phyloP scores from a whole-genome alignment of 129 eudicot genomes.

The Deinandra increscens region DNA sequence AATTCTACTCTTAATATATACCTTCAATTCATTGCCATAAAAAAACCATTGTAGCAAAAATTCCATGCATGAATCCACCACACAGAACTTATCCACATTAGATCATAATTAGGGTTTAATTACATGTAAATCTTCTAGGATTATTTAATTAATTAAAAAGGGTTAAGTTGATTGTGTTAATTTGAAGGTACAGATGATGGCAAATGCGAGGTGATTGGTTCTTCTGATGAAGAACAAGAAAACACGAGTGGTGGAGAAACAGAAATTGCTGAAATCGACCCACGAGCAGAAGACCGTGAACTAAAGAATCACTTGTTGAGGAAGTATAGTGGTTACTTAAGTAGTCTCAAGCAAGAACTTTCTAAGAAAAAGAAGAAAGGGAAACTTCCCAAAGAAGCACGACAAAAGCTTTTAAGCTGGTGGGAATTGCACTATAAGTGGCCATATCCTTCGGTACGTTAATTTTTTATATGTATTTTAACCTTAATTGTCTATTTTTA shows the following conservation, averaged over 20 bases:
- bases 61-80: too few species aligned
- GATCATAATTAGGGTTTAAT: too few species aligned
- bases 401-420: constrained; percentile 90
- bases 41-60: too few species aligned
- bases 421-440: constrained; percentile 98
- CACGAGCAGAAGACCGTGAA: constrained; percentile 94
- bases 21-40: too few species aligned
- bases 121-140: too few species aligned
- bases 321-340: constrained; percentile 88
- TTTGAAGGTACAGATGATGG: constrained; percentile 55
- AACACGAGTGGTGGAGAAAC: constrained; percentile 70
- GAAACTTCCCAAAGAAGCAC: constrained; percentile 93
- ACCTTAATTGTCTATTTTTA: neutral
- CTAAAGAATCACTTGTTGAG: constrained; percentile 84
- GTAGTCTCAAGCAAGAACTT: constrained; percentile 93
- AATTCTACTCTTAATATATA: too few species aligned
- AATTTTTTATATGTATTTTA: too few species aligned
- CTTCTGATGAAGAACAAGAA: constrained; percentile 88
- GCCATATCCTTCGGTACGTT: constrained; percentile 98
- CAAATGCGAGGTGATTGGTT: constrained; percentile 76
- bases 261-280: constrained; percentile 76
- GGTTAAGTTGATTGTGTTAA: constrained; percentile 8
- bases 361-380: constrained; percentile 99
- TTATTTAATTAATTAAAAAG: too few species aligned
- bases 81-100: too few species aligned